Evolutionary conservation across 1,284 basidiomycete genomes (phyloP).

Genomic region (Leccinum insigne): DNA sequence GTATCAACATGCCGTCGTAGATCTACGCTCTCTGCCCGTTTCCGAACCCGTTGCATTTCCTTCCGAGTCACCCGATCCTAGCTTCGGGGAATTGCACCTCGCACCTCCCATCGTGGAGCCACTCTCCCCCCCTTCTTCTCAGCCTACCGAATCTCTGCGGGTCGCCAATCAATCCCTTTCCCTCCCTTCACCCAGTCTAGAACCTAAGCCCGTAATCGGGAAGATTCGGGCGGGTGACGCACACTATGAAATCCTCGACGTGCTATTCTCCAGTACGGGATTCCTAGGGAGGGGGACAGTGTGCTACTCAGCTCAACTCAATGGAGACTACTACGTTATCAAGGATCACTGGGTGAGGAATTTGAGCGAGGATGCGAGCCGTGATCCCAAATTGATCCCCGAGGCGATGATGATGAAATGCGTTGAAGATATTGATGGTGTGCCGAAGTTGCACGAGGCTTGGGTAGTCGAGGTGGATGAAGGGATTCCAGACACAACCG

Average conservation of each 20-base stretch:
- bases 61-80: too few species aligned
- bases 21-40: too few species aligned
- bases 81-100: too few species aligned
- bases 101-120: background rate
- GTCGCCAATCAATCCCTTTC: background rate
- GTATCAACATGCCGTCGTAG: too few species aligned
- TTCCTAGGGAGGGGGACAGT: background rate
- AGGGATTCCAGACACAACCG: background rate
- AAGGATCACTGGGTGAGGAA: background rate
- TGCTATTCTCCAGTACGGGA: background rate
- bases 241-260: background rate
- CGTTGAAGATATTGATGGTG: background rate
- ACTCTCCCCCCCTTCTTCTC: background rate
- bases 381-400: background rate
- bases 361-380: background rate
- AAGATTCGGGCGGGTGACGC: background rate
- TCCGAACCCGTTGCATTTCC: too few species aligned
- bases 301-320: background rate
- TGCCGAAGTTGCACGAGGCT: background rate
- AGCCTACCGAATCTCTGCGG: background rate
- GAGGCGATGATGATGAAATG: background rate
- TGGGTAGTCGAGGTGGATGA: background rate
- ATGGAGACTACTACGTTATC: background rate
- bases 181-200: background rate
- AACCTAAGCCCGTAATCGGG: background rate